Conservation (phyloP, 2,329 filamentous ascomycete species). For the Furcasterigmium sp. region DNA sequence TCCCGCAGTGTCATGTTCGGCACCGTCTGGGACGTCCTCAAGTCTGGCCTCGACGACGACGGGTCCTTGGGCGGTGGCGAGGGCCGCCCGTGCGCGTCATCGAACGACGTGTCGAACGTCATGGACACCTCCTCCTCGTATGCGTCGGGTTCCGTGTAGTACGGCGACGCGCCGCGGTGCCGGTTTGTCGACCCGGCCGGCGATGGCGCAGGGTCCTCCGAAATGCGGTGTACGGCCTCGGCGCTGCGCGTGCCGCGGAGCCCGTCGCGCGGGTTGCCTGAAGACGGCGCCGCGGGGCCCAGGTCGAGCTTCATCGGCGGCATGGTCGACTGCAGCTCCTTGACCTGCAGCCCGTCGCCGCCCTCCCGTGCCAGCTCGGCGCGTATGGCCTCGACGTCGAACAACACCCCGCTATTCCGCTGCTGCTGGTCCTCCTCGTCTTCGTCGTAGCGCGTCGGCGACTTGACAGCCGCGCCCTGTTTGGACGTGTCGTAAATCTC, state of each 20-base stretch:
- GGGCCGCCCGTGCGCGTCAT: constrained; percentile 25
- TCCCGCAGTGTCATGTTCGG: constrained; percentile 48
- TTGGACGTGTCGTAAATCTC: constrained; percentile 77
- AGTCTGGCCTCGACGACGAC: constrained; percentile 28
- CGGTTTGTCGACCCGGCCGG: constrained; percentile 15
- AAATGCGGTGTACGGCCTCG: constrained; percentile 22
- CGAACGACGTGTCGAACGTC: constrained; percentile 65
- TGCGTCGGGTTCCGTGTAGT: constrained; percentile 19
- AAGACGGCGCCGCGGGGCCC: constrained; percentile 23
- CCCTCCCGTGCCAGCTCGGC: constrained; percentile 71
- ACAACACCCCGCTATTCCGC: constrained; percentile 65
- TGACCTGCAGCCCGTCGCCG: constrained; percentile 51
- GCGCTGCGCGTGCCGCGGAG: constrained; percentile 44
- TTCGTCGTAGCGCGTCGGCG: constrained; percentile 19
- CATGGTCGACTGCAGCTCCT: constrained; percentile 80
- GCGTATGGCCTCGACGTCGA: constrained; percentile 92
- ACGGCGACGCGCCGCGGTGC: constrained; percentile 14
- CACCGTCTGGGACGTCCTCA: constrained; percentile 40
- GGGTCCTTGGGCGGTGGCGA: constrained; percentile 22
- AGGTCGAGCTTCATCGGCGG: constrained; percentile 82
- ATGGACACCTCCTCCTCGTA: constrained; percentile 54
- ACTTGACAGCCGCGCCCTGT: constrained; percentile 27
- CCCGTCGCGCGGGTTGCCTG: constrained; percentile 21
- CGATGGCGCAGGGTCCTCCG: constrained; percentile 14
- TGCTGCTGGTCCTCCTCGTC: constrained; percentile 43